Conservation (phyloP, 192 early-diverging fungal species). For the Cladochytrium replicatum region DNA sequence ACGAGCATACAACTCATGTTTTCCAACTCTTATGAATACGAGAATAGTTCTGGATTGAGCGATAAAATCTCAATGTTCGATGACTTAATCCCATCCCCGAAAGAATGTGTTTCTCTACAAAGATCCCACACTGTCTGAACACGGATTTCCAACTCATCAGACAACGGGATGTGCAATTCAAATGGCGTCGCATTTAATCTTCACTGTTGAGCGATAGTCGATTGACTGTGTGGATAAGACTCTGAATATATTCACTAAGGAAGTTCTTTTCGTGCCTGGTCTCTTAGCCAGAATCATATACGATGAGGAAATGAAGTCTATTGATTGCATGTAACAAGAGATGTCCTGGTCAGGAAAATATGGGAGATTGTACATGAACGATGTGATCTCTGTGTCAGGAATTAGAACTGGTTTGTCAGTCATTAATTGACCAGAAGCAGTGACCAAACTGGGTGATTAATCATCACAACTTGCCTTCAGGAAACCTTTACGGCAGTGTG, state of each 20-base stretch:
- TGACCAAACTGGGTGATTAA: conserved; percentile 40
- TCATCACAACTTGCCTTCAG: conserved; percentile 39
- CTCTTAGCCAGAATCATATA: conserved; percentile 64
- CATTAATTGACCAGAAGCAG: conserved; percentile 41
- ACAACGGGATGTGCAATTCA: conserved; percentile 77
- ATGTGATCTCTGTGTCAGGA: conserved; percentile 50
- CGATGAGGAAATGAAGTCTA: conserved; percentile 63
- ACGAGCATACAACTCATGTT: conserved; percentile 65
- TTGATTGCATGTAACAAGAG: conserved; percentile 30
- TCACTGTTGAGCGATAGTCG: conserved; percentile 82
- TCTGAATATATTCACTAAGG: conserved; percentile 70
- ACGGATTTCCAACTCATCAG: conserved; percentile 85
- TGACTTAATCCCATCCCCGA: conserved; percentile 56
- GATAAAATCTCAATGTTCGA: conserved; percentile 58
- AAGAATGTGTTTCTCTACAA: too few relatives aligned
- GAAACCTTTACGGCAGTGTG: too few relatives aligned
- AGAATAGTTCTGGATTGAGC: conserved; percentile 37
- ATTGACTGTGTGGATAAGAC: conserved; percentile 81
- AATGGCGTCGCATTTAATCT: conserved; percentile 73
- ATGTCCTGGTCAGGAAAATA: conserved; percentile 34
- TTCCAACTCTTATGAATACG: conserved; percentile 65
- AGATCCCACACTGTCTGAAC: too few relatives aligned
- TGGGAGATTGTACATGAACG: conserved; percentile 51
- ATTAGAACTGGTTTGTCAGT: conserved; percentile 40
- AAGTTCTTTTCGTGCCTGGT: conserved; percentile 64